Evolutionary conservation across 192 early-diverging fungal genomes (phyloP), one percentile per base, ranked within the genome.

Genomic region (Coemansia sp.): DNA sequence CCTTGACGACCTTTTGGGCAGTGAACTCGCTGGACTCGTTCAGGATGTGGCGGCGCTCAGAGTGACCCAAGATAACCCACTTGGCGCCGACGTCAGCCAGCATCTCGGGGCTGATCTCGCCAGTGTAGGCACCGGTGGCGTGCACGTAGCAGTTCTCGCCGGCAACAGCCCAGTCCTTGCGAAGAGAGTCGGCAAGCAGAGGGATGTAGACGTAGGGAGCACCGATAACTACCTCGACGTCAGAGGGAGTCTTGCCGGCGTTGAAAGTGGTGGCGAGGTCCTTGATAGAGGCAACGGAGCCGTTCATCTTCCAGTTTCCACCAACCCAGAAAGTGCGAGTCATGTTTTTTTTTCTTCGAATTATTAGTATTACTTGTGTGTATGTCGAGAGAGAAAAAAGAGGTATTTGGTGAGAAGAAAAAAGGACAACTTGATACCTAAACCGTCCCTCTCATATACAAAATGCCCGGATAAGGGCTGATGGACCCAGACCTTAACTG

Each of bases 291-390:
- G 85, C 80, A 53, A 86, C 73, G 64, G 87, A 87, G 80, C 96
- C 98, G 89, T 99, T 99, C 93, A 99, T 94, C 89, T 99, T 98
- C 91, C 94, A 93, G 86, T 92, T 92, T 73, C 91, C 90, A 66
- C 93, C 91, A 75, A 95, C 90, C 85, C 92, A 91, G 85, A 95
- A 95, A 77, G 88, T 89, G 82, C 93, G 93, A 88, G 86, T 44
- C 68, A 74, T 49, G 26, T 28, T 62, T 66, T 33, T 4, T 40
- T 23, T 23, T 23, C 23, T 23, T 23, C 23, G 23, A 23, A 23
- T 23, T 23, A 43, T 37, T 64, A 28, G 16, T 23, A 49, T n/a
- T 53, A 62, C 50, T 53, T 14, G 11, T 30, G 52, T 49, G 21
- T 49, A 19, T 19, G 35, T 35, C 5, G 17, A 19, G 16, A 53